These are phyloP conservation scores for Fusarium sp. DNA, from an alignment of 2,329 filamentous ascomycete genomes.

Conservation along the genomic window DNA sequence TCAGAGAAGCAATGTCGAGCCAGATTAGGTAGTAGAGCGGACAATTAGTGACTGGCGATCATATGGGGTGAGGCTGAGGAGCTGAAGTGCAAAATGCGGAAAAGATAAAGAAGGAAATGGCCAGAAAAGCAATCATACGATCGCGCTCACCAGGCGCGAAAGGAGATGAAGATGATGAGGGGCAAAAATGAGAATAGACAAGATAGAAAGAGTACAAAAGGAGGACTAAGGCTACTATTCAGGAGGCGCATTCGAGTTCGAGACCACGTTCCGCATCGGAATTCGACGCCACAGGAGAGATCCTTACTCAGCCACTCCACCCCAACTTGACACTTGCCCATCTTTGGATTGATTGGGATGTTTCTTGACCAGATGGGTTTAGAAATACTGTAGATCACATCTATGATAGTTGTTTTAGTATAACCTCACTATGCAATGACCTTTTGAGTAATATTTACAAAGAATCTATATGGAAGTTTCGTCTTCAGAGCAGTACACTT, in stretches of 20 bases:
- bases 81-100: slow-evolving; percentile 24
- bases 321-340: slow-evolving; percentile 21
- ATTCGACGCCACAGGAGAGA: slow-evolving; percentile 36
- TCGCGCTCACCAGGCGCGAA: slow-evolving; percentile 43
- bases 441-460: neutral
- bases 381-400: neutral
- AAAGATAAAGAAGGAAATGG: slow-evolving; percentile 18
- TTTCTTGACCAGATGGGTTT: slow-evolving; percentile 12
- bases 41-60: slow-evolving; percentile 36
- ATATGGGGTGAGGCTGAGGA: slow-evolving; percentile 16
- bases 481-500: too few relatives aligned
- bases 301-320: slow-evolving; percentile 39
- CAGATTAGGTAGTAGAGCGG: slow-evolving; percentile 20
- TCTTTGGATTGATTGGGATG: slow-evolving; percentile 18
- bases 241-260: slow-evolving; percentile 42
- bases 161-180: slow-evolving; percentile 30
- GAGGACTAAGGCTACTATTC: slow-evolving; percentile 27
- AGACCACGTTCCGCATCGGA: slow-evolving; percentile 43
- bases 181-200: slow-evolving; percentile 27
- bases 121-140: slow-evolving; percentile 28
- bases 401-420: neutral
- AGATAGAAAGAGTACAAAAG: slow-evolving; percentile 13
- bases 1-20: slow-evolving; percentile 16
- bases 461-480: neutral
- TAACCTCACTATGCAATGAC: neutral